Evolutionary conservation across 805 yeast species (phyloP).

Genomic region (Myxozyma melibiosi): DNA sequence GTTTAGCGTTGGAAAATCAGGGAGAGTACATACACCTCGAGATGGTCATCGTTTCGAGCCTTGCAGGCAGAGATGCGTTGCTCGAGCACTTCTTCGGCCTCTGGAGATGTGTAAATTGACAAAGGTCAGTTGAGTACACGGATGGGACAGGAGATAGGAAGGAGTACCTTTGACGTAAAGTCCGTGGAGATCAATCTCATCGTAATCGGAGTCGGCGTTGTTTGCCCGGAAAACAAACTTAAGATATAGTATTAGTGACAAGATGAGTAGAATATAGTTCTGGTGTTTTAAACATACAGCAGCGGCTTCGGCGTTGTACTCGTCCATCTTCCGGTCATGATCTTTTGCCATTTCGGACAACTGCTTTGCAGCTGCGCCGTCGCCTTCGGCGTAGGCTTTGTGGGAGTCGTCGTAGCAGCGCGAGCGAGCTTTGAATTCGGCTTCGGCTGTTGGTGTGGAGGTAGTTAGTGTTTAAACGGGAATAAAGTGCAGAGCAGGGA

Average conservation of each 20-base stretch:
- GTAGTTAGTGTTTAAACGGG: background rate
- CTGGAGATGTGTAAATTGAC: slow-evolving; percentile 41
- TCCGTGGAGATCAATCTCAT: slow-evolving; percentile 94
- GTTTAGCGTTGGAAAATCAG: background rate
- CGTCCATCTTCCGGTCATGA: slow-evolving; percentile 62
- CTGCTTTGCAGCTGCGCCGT: slow-evolving; percentile 70
- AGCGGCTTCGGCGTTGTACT: slow-evolving; percentile 78
- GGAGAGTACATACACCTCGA: slow-evolving; percentile 53
- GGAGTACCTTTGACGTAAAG: slow-evolving; percentile 61
- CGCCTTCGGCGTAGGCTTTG: slow-evolving; percentile 72
- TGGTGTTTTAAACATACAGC: slow-evolving; percentile 31
- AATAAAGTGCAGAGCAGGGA: background rate
- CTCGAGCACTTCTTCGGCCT: slow-evolving; percentile 77
- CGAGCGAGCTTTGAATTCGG: slow-evolving; percentile 59
- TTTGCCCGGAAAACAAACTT: slow-evolving; percentile 82
- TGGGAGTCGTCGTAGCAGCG: slow-evolving; percentile 69
- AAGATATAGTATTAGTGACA: background rate
- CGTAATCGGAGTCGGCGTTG: slow-evolving; percentile 78
- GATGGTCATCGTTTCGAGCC: slow-evolving; percentile 56
- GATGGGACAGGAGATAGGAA: background rate
- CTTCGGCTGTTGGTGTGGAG: slow-evolving; percentile 54
- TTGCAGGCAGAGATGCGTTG: slow-evolving; percentile 70
- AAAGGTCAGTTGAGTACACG: background rate
- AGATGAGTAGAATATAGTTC: background rate
- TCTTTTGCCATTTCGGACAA: slow-evolving; percentile 69